A percentile compares a stretch with the other conserved stretches of the same genome.
These are phyloP conservation scores for Aspergillus arachidicola DNA, from an alignment of 2,329 filamentous ascomycete genomes.

Conservation along the genomic window DNA sequence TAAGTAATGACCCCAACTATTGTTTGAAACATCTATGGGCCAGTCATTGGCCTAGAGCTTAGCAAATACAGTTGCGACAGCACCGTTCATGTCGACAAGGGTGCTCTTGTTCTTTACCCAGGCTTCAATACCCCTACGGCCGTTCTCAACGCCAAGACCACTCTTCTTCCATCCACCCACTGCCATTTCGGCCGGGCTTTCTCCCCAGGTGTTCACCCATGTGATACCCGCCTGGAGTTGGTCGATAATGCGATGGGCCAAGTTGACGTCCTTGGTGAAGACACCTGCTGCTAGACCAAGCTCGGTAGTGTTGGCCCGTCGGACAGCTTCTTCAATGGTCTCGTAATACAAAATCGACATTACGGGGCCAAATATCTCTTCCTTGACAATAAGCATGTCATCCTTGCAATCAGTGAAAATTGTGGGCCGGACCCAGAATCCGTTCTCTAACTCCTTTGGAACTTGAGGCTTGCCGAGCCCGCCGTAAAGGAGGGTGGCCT, in stretches of 20 bases:
- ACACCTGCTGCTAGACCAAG: constrained; percentile 83
- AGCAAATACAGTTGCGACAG: constrained; percentile 71
- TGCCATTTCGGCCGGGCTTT: constrained; percentile 87
- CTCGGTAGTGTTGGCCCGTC: constrained; percentile 73
- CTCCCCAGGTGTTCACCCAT: constrained; percentile 94
- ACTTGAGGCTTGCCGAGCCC: constrained; percentile 64
- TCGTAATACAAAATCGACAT: constrained; percentile 79
- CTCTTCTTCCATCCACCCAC: constrained; percentile 93
- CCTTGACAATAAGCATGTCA: constrained; percentile 73
- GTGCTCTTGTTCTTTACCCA: constrained; percentile 90
- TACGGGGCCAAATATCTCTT: constrained; percentile 89
- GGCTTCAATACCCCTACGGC: constrained; percentile 73
- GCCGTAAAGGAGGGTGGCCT: constrained; percentile 73
- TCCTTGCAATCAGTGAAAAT: constrained; percentile 86
- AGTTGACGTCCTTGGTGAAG: constrained; percentile 74
- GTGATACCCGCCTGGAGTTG: constrained; percentile 82
- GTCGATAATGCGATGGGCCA: constrained; percentile 71
- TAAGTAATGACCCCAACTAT: background rate
- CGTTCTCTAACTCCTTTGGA: constrained; percentile 55
- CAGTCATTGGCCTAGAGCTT: constrained; percentile 56
- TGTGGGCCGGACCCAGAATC: constrained; percentile 85
- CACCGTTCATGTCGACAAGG: constrained; percentile 76
- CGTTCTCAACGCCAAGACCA: constrained; percentile 85
- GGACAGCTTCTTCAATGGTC: constrained; percentile 68
- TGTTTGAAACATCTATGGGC: background rate